phyloP scores from a whole-genome alignment of 129 eudicot species.

The Saussurea involucrata region DNA sequence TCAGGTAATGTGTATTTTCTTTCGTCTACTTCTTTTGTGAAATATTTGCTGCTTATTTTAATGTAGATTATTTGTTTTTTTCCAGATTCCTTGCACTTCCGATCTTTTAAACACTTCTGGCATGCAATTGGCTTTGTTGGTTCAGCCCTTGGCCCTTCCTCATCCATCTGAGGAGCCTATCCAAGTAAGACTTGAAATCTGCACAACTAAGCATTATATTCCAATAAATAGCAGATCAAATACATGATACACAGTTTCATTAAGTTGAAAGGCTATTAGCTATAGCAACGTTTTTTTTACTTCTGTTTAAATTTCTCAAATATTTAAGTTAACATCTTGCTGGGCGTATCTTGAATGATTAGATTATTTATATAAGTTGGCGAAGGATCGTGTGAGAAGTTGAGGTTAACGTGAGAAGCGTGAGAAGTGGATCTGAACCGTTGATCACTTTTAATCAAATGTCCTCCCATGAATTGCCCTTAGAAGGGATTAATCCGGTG shows the following conservation, averaged over 20 bases:
- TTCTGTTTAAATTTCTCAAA: neutral
- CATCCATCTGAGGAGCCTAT: slow-evolving; percentile 97
- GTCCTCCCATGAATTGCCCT: no score
- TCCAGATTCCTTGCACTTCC: slow-evolving; percentile 83
- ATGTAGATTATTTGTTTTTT: slow-evolving; percentile 20
- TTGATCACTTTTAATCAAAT: no score
- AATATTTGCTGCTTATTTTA: neutral
- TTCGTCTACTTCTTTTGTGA: neutral
- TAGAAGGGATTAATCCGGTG: no score
- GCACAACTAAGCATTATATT: neutral
- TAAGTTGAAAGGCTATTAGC: no score
- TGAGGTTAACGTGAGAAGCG: no score
- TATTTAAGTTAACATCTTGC: no score
- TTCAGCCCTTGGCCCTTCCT: slow-evolving; percentile 95
- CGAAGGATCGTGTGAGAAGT: no score
- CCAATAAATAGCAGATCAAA: neutral
- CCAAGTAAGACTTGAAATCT: slow-evolving; percentile 52
- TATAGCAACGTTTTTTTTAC: no score
- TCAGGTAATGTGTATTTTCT: slow-evolving; percentile 45
- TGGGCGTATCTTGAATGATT: no score
- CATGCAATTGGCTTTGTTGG: slow-evolving; percentile 94
- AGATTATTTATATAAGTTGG: no score
- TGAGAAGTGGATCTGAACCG: no score
- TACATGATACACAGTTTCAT: neutral
- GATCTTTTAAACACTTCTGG: slow-evolving; percentile 92